A percentile compares a stretch with the other conserved stretches of the same genome.
phyloP scores from a whole-genome alignment of 2,329 filamentous ascomycete genomes.

The Thelonectria blattea region DNA sequence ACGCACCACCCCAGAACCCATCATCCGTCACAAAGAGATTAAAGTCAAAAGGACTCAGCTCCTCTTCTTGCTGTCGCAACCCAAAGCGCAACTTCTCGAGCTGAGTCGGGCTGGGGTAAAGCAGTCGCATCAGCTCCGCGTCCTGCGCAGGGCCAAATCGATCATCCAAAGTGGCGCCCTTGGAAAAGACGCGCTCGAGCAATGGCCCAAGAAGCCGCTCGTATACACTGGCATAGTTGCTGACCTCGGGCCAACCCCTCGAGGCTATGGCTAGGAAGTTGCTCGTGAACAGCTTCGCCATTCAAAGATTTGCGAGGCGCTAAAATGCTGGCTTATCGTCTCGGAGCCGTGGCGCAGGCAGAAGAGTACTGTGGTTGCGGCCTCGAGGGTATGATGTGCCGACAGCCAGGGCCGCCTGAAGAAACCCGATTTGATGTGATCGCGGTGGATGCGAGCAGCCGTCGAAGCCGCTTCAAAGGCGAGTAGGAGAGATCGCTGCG shows the following conservation, averaged over 20 bases:
- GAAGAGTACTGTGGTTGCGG: background rate
- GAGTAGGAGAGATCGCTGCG: background rate
- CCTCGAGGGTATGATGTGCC: background rate
- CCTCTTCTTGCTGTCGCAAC: slow-evolving; percentile 1
- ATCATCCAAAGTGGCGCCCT: background rate
- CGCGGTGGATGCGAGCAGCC: background rate
- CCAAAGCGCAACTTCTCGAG: slow-evolving; percentile 10
- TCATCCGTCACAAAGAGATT: slow-evolving; percentile 14
- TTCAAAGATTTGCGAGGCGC: background rate
- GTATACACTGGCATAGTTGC: background rate
- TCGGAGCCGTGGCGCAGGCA: background rate
- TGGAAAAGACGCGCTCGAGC: background rate
- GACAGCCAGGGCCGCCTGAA: background rate
- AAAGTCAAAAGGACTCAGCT: slow-evolving; percentile 13
- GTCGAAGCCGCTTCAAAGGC: background rate
- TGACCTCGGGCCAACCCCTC: background rate
- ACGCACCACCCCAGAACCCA: background rate
- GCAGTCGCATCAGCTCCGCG: slow-evolving; percentile 13
- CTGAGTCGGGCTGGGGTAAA: slow-evolving; percentile 12
- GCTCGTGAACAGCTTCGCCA: background rate
- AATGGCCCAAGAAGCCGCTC: background rate
- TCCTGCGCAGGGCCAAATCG: slow-evolving; percentile 11
- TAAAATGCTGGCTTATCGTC: background rate
- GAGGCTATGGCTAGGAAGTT: background rate
- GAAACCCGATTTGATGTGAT: background rate